Evolutionary conservation across 192 early-diverging fungal species (phyloP).

Genomic region (Powellomyces hirtus): DNA sequence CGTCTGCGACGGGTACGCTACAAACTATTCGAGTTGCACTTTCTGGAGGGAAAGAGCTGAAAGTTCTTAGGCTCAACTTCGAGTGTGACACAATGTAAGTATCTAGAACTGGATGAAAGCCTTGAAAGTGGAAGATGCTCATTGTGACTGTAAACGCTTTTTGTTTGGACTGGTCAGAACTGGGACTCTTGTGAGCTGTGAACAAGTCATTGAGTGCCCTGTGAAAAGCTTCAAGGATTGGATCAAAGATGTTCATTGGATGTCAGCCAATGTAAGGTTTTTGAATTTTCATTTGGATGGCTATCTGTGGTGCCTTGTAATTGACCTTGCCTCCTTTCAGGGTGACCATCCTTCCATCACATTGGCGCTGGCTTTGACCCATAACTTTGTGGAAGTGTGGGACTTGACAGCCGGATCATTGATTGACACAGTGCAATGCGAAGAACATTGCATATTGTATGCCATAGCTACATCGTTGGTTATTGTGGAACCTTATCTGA

Average conservation of each 20-base stretch:
- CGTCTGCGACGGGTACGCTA: background rate
- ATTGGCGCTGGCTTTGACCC: constrained; percentile 68
- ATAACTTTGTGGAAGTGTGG: constrained; percentile 70
- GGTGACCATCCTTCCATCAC: too few species aligned
- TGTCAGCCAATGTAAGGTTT: constrained; percentile 40
- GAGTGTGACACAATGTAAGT: background rate
- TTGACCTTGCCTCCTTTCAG: too few species aligned
- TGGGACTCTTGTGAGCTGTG: background rate
- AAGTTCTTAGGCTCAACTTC: background rate
- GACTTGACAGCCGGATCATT: constrained; percentile 18
- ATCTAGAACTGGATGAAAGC: background rate
- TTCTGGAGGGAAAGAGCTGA: constrained; percentile 4
- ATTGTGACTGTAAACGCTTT: background rate
- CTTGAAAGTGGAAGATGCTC: background rate
- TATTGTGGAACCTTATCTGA: background rate
- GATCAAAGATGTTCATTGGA: constrained; percentile 77
- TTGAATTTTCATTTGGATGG: too few species aligned
- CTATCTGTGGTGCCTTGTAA: too few species aligned
- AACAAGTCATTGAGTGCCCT: constrained; percentile 28
- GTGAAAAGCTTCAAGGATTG: constrained; percentile 63
- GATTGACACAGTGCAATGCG: constrained; percentile 53
- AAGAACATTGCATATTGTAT: constrained; percentile 64
- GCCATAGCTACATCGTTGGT: background rate
- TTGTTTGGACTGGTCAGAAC: background rate
- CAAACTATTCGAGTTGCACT: background rate